A percentile compares a stretch with the other conserved stretches of the same genome.
phyloP scores from a whole-genome alignment of 2,329 filamentous ascomycete species.

The Seiridium unicorne region DNA sequence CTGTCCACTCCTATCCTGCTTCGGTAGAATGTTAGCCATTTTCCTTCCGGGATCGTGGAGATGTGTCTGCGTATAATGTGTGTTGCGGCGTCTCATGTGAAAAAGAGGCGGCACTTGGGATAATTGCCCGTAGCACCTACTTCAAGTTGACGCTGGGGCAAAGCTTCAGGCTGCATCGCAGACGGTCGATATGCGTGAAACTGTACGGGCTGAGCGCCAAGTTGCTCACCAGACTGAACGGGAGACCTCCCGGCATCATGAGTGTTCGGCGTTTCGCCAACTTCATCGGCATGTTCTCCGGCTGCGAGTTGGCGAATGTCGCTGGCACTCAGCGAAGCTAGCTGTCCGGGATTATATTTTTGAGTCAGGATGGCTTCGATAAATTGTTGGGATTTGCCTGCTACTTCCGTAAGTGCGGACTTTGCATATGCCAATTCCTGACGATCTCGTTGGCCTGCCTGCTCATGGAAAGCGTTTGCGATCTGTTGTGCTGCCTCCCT shows the following conservation, averaged over 20 bases:
- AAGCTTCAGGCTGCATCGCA: background rate
- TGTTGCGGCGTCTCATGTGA: slow-evolving; percentile 10
- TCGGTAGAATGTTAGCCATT: background rate
- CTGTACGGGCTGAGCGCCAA: background rate
- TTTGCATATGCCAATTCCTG: slow-evolving; percentile 9
- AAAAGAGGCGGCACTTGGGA: slow-evolving; percentile 18
- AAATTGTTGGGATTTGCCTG: slow-evolving; percentile 15
- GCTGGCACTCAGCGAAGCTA: slow-evolving; percentile 15
- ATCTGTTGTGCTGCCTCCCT: slow-evolving; percentile 10
- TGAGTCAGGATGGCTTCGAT: slow-evolving; percentile 18
- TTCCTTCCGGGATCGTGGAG: too few species aligned
- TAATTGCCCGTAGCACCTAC: slow-evolving; percentile 16
- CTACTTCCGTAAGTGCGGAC: slow-evolving; percentile 18
- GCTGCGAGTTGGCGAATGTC: background rate
- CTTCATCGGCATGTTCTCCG: background rate
- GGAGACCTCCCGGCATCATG: background rate
- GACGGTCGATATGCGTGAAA: background rate
- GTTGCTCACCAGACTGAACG: background rate
- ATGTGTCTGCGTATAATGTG: too few species aligned
- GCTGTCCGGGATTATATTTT: slow-evolving; percentile 13
- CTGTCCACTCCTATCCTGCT: background rate
- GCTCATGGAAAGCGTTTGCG: slow-evolving; percentile 13
- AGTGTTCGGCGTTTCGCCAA: background rate
- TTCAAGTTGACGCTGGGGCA: slow-evolving; percentile 13
- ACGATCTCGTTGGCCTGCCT: background rate